These are phyloP conservation scores for Thielaviopsis euricoi DNA, from an alignment of 2,329 filamentous ascomycete species.

Conservation along the genomic window DNA sequence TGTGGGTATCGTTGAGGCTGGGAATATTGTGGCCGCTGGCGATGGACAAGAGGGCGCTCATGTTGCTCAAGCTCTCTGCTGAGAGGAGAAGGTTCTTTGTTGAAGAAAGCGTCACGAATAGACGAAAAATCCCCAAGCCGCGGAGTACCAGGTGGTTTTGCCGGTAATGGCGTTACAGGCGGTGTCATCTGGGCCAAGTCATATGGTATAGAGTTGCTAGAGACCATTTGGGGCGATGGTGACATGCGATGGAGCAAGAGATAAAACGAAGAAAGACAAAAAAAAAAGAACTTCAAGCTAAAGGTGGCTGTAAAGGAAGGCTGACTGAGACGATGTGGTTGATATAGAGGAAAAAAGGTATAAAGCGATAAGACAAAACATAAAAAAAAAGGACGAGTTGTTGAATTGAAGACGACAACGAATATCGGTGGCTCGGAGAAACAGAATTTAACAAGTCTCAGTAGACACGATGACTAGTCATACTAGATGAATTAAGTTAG, in stretches of 20 bases:
- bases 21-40: neutral
- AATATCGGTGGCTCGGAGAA: neutral
- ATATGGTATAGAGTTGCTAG: constrained; percentile 3
- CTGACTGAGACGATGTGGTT: neutral
- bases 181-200: constrained; percentile 11
- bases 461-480: neutral
- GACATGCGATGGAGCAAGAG: neutral
- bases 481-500: neutral
- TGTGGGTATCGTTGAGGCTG: neutral
- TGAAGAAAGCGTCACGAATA: neutral
- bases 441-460: neutral
- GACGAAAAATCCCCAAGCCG: constrained; percentile 8
- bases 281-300: neutral
- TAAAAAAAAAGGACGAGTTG: neutral
- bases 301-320: neutral
- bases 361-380: neutral
- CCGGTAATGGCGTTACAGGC: constrained; percentile 8
- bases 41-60: neutral
- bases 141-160: constrained; percentile 1
- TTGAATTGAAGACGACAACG: neutral
- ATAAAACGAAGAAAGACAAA: neutral
- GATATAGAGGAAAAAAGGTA: neutral
- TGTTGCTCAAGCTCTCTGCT: neutral
- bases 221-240: neutral
- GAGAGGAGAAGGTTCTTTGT: neutral